phyloP scores from a whole-genome alignment of 768 basidiomycete genomes.

The Tremella fuciformis region DNA sequence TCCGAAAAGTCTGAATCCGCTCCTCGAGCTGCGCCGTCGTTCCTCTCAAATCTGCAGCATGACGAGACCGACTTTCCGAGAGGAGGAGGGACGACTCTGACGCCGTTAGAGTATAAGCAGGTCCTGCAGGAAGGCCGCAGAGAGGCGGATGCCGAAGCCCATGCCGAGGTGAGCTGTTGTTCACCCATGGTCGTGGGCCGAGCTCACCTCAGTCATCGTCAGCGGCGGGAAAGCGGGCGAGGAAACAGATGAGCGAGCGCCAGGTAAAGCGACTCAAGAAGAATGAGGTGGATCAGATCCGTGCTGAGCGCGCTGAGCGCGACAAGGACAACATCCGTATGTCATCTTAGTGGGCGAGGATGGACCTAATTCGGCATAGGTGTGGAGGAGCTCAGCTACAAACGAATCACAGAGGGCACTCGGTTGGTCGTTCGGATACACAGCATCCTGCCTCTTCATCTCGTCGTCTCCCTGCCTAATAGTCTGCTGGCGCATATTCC shows the following conservation, averaged over 20 bases:
- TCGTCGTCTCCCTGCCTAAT: conserved; percentile 91
- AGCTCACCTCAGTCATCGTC: conserved; percentile 3
- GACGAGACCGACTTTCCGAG: conserved; percentile 91
- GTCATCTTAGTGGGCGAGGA: neutral
- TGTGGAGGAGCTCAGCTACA: conserved; percentile 18
- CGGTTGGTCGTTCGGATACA: conserved; percentile 84
- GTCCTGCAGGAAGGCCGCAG: conserved; percentile 77
- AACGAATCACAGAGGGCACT: conserved; percentile 76
- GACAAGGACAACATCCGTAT: conserved; percentile 1
- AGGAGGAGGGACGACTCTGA: conserved; percentile 85
- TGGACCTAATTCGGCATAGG: neutral
- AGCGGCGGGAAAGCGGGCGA: conserved; percentile 51
- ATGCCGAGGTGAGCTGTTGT: conserved; percentile 53
- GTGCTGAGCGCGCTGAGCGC: conserved; percentile 54
- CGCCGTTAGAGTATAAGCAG: conserved; percentile 82
- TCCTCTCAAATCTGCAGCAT: conserved; percentile 46
- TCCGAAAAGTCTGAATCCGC: conserved; percentile 4
- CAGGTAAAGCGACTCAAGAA: conserved; percentile 51
- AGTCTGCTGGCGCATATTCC: conserved; percentile 91
- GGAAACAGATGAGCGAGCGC: conserved; percentile 50
- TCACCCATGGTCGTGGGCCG: conserved; percentile 12
- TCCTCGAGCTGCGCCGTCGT: conserved; percentile 42
- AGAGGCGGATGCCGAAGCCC: conserved; percentile 72
- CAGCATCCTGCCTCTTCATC: conserved; percentile 78
- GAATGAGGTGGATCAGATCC: conserved; percentile 57